These are phyloP conservation scores for Tricholomella constricta DNA, from an alignment of 768 basidiomycete species.

Conservation along the genomic window DNA sequence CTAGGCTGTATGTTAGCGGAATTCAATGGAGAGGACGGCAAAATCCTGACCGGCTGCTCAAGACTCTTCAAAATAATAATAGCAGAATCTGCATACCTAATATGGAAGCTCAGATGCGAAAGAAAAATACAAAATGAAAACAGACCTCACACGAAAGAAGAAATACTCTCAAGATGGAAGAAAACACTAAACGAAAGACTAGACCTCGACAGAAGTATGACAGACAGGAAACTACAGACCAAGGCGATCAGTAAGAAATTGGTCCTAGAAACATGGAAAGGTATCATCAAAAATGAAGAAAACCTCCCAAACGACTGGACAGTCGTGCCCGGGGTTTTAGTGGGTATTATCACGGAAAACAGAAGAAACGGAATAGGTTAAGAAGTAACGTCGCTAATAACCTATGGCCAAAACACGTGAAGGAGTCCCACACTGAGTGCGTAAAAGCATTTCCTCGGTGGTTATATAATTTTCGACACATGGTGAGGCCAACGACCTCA, in stretches of 20 bases:
- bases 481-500: no score
- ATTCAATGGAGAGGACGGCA: background rate
- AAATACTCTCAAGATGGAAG: background rate
- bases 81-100: background rate
- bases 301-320: background rate
- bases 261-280: background rate
- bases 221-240: background rate
- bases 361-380: background rate
- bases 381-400: background rate
- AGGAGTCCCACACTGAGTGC: background rate
- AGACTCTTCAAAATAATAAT: background rate
- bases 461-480: no score
- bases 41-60: background rate
- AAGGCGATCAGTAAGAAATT: background rate
- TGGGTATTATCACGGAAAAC: background rate
- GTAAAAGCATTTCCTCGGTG: background rate
- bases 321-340: background rate
- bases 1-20: background rate
- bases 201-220: background rate
- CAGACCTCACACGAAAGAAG: background rate
- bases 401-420: no score
- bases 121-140: background rate
- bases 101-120: background rate
- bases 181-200: background rate
- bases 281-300: background rate